Base-by-base conservation (phyloP, 1,284 basidiomycete genomes). In the Sphagnurus paluster region DNA sequence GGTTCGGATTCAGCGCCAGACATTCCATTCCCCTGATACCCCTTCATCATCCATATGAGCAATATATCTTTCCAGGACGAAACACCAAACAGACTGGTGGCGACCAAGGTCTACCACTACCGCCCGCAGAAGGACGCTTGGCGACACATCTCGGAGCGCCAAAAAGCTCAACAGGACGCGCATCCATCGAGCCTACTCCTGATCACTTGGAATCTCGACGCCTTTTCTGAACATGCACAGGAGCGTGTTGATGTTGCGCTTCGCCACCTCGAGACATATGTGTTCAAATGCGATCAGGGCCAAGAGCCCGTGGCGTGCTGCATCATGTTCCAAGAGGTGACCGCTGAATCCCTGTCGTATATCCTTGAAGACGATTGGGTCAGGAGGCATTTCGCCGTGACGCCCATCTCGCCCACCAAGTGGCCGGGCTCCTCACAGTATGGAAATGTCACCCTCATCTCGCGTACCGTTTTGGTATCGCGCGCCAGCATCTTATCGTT, bases 201-300 rank as follows among this genome's bases (percentile, higher is more conserved):
- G 32, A 59, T 86, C 48, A 78, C 82, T 26, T 88, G 86, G 86
- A 87, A 88, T 60, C 57, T 87, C 40, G 77, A 84, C 57, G 80
- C 75, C 57, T 55, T 61, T 42, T 63, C 65, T 8, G 53, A 59
- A 0, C 54, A 67, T 30, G 58, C 58, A 7, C 63, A 64, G 21
- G 67, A 67, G 44, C 76, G 85, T 7, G 66, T 84, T 10, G 48
- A 52, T 2, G 62, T 68, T 2, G 73, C 71, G n/a, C 66, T 87
- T 43, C 66, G 72, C 11, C 68, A 84, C 59, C 71, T 87, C 47
- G 74, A 76, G 55, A 58, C 63, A 32, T 67, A 73, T 5, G 70
- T 82, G 2, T 69, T 84, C 50, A 50, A 58, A 36, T 75, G 75
- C 55, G 61, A 67, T 49, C 54, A 58, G 4, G 62, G 55, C 17